Evolutionary conservation across 2,329 filamentous ascomycete species (phyloP).

Genomic region (Trichophyton schoenleinii): DNA sequence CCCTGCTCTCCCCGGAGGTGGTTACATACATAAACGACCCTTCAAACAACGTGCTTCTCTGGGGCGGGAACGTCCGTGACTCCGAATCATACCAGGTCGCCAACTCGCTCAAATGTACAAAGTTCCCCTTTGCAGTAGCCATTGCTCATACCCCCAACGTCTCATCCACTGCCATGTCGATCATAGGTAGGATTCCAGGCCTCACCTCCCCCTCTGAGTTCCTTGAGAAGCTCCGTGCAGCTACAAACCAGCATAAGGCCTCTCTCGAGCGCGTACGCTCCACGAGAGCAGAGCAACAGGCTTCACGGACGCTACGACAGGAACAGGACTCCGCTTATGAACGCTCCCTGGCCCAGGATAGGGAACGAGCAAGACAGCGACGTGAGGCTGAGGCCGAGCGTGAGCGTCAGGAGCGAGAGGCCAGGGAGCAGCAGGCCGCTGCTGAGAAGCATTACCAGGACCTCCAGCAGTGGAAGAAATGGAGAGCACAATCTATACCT

Average conservation of each 20-base stretch:
- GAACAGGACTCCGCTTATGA: conserved; percentile 93
- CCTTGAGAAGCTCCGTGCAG: conserved; percentile 58
- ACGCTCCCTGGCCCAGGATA: conserved; percentile 72
- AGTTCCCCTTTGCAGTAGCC: conserved; percentile 79
- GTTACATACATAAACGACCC: conserved; percentile 61
- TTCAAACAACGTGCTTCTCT: conserved; percentile 68
- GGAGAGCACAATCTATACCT: conserved; percentile 57
- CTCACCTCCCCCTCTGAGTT: conserved; percentile 59
- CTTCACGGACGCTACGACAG: conserved; percentile 65
- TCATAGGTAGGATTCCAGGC: conserved; percentile 66
- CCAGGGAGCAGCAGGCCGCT: conserved; percentile 50
- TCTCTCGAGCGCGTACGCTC: conserved; percentile 64
- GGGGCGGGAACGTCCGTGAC: conserved; percentile 87
- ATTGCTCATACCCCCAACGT: conserved; percentile 80
- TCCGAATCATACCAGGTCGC: conserved; percentile 90
- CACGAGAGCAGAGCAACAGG: conserved; percentile 65
- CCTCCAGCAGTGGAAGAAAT: conserved; percentile 60
- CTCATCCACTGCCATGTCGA: conserved; percentile 77
- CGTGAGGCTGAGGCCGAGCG: conserved; percentile 59
- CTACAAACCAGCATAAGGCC: conserved; percentile 62
- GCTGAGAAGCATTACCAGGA: conserved; percentile 46
- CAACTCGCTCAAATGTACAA: conserved; percentile 74
- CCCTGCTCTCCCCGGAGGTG: conserved; percentile 64
- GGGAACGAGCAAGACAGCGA: conserved; percentile 65
- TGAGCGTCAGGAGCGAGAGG: conserved; percentile 52